Percentiles rank a stretch among this genome's conserved stretches.
These are phyloP conservation scores for Cutaneotrichosporon spelunceum DNA, from an alignment of 1,284 basidiomycete genomes.

Conservation along the genomic window DNA sequence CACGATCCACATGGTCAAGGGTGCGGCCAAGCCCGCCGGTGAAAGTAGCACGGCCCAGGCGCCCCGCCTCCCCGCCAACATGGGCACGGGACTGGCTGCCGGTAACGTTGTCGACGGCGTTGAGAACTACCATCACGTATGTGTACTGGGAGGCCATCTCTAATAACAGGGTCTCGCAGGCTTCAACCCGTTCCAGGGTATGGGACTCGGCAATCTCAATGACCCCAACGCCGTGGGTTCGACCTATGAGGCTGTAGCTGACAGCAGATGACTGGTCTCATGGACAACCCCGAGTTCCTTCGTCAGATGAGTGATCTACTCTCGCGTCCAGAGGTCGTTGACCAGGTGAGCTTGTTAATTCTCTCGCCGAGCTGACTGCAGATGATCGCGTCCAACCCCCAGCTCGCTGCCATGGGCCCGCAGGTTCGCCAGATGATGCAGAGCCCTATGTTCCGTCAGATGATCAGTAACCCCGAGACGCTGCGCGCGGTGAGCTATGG, in stretches of 20 bases:
- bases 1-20: constrained; percentile 92
- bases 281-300: constrained; percentile 75
- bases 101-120: constrained; percentile 58
- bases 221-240: constrained; percentile 82
- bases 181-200: constrained; percentile 80
- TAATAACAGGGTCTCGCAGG: constrained; percentile 53
- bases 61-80: constrained; percentile 63
- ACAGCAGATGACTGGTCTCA: constrained; percentile 70
- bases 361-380: constrained; percentile 35
- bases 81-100: constrained; percentile 75
- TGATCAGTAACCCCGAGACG: constrained; percentile 58
- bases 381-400: constrained; percentile 75
- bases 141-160: constrained; percentile 14
- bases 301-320: constrained; percentile 61
- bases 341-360: constrained; percentile 55
- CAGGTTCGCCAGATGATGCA: constrained; percentile 75
- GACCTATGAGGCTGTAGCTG: neutral
- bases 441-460: constrained; percentile 72
- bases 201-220: constrained; percentile 73
- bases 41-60: constrained; percentile 29
- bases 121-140: constrained; percentile 47
- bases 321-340: constrained; percentile 74
- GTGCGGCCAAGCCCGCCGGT: constrained; percentile 60
- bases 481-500: constrained; percentile 35
- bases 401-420: constrained; percentile 72